Evolutionary conservation across 768 basidiomycete species (phyloP).

Genomic region (Gyrodon lividus): DNA sequence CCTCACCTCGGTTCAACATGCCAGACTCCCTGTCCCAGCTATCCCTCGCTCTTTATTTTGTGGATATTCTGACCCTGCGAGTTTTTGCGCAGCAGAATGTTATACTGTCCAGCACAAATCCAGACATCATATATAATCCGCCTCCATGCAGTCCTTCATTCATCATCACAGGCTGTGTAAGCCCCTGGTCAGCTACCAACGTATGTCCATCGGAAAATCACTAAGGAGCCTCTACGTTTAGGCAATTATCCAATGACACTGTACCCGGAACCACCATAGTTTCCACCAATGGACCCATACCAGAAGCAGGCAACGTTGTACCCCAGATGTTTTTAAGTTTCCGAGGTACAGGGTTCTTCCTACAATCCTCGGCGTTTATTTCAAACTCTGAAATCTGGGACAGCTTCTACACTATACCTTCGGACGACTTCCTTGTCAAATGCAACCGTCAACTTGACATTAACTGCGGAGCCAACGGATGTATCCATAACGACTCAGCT

Average conservation of each 20-base stretch:
- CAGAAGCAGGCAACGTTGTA: slow-evolving; percentile 40
- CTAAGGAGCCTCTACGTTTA: slow-evolving; percentile 3
- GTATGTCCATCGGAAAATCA: too few species aligned
- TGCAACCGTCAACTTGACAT: slow-evolving; percentile 51
- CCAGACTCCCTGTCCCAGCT: slow-evolving; percentile 18
- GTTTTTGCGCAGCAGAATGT: slow-evolving; percentile 22
- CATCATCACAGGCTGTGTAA: slow-evolving; percentile 15
- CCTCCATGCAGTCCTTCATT: slow-evolving; percentile 19
- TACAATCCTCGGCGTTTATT: neutral
- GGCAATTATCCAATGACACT: slow-evolving; percentile 22
- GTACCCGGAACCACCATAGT: slow-evolving; percentile 15
- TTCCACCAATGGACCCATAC: slow-evolving; percentile 44
- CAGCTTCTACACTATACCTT: slow-evolving; percentile 47
- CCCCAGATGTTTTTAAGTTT: slow-evolving; percentile 60
- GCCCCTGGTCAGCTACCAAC: slow-evolving; percentile 22
- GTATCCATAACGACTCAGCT: slow-evolving; percentile 36
- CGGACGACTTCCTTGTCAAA: slow-evolving; percentile 45
- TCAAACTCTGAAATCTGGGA: slow-evolving; percentile 4
- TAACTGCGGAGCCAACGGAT: slow-evolving; percentile 39
- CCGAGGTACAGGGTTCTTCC: slow-evolving; percentile 39
- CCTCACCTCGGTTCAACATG: slow-evolving; percentile 11
- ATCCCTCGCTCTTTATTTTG: slow-evolving; percentile 12
- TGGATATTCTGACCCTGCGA: slow-evolving; percentile 1
- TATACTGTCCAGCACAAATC: slow-evolving; percentile 17
- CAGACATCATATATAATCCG: slow-evolving; percentile 30